phyloP scores from a whole-genome alignment of 2,329 filamentous ascomycete species.

The Chlorencoelia australis region DNA sequence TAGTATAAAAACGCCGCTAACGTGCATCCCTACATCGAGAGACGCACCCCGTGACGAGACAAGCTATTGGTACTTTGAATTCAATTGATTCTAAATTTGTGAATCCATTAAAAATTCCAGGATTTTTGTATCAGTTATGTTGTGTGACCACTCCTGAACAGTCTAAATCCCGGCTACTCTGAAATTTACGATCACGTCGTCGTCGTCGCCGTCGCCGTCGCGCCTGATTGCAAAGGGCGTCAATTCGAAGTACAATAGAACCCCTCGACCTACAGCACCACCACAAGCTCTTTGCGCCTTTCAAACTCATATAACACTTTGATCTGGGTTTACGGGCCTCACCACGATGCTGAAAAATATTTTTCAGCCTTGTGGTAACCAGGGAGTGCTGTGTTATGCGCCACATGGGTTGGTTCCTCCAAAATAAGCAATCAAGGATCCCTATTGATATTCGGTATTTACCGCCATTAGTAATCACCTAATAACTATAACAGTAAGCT shows the following conservation, averaged over 20 bases:
- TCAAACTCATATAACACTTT: conserved; percentile 14
- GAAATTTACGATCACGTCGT: conserved; percentile 13
- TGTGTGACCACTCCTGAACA: conserved; percentile 12
- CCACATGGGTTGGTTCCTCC: no score
- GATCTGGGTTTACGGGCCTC: conserved; percentile 13
- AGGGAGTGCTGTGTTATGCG: conserved; percentile 6
- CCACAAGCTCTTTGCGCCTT: conserved; percentile 14
- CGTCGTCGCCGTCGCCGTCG: no score
- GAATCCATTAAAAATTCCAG: conserved; percentile 1
- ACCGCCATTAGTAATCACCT: no score
- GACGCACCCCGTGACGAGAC: conserved; percentile 2
- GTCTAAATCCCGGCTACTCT: conserved; percentile 9
- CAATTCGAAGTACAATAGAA: conserved; percentile 9
- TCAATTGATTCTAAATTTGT: conserved; percentile 1
- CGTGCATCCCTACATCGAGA: not conserved
- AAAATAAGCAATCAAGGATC: no score
- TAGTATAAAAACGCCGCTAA: no score
- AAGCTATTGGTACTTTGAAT: conserved; percentile 1
- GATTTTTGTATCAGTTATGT: conserved; percentile 18
- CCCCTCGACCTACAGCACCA: conserved; percentile 11
- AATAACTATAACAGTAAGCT: no score
- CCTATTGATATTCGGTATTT: no score
- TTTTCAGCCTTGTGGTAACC: conserved; percentile 5
- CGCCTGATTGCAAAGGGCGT: conserved; percentile 6
- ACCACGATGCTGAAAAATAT: conserved; percentile 10